Base-by-base conservation (phyloP, 2,329 filamentous ascomycete species). In the Pestalotiopsis sp. region DNA sequence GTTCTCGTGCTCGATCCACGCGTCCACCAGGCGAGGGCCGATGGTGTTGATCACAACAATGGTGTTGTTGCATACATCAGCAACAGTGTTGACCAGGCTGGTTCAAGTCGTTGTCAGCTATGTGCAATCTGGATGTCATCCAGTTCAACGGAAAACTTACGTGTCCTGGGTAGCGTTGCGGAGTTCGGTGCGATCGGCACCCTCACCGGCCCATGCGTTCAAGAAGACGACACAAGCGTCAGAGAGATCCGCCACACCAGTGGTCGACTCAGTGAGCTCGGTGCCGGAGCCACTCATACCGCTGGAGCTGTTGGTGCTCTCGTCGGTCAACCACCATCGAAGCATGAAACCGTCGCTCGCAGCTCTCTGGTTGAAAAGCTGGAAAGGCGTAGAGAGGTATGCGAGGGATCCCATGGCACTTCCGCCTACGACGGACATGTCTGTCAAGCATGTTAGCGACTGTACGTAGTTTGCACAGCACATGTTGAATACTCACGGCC, bases 21-120 rank as follows among this genome's bases (percentile, higher is more conserved):
- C 81, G 68, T 87, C 83, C 39, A 92, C 79, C 7, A 90, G 79
- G 38, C 91, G 86, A 2, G 89, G 83, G 2, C 89, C 89, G 17
- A 88, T 86, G 11, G 87, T 87, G 79, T 92, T 90, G 68, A 92
- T 84, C 69, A 92, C 84, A 31, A 92, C 86, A 52, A 93, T 83
- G 13, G 90, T 92, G 81, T 92, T 92, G 81, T 90, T 90, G 81
- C 87, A 90, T 67, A 85, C 45, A n/a, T 52, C n/a, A 20, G 45
- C 45, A n/a, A 52, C 45, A n/a, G 45, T 52, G 45, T 6, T 52
- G 6, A 52, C 45, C 45, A 52, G 45, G 17, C 45, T 52, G 4
- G n/a, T 3, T 52, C n/a, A 3, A 45, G 6, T 79, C 3, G 83
- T 81, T 1, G 88, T 84, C 7, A 91, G 88, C 45, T 87, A n/a